These are phyloP conservation scores for Arthrobotrys iridis DNA, from an alignment of 2,329 filamentous ascomycete species.

Conservation along the genomic window DNA sequence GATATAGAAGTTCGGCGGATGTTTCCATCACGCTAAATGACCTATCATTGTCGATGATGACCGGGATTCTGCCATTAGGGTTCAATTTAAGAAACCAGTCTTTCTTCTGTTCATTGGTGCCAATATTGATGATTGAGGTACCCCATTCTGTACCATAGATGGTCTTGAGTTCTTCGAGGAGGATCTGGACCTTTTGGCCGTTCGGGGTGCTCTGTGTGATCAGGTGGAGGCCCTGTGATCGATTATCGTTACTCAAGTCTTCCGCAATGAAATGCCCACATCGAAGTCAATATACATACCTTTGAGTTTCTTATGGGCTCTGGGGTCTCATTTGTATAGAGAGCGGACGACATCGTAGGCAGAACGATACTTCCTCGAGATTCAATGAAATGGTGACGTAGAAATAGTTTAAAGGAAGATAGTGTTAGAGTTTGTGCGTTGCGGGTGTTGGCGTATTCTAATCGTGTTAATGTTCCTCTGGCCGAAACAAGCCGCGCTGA, in stretches of 20 bases:
- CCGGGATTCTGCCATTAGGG: conserved; percentile 66
- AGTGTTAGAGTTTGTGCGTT: conserved; percentile 4
- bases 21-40: conserved; percentile 66
- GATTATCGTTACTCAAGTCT: background rate
- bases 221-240: conserved; percentile 64
- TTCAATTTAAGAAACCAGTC: conserved; percentile 67
- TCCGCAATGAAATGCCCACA: background rate
- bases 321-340: conserved; percentile 64
- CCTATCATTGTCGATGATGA: conserved; percentile 66
- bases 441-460: background rate
- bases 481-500: background rate
- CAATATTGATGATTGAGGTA: conserved; percentile 65
- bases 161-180: conserved; percentile 68
- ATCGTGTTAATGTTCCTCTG: background rate
- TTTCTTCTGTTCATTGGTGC: conserved; percentile 68
- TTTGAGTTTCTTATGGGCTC: conserved; percentile 65
- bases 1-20: conserved; percentile 67
- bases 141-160: conserved; percentile 66
- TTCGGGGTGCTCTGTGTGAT: conserved; percentile 67
- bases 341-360: conserved; percentile 60
- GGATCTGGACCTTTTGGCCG: conserved; percentile 67
- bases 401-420: background rate
- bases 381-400: background rate
- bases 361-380: background rate
- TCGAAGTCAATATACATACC: conserved; percentile 40